Percentiles rank a stretch among this genome's conserved stretches.
Conservation (phyloP, 768 basidiomycete species). For the Suillus clintonianus region DNA sequence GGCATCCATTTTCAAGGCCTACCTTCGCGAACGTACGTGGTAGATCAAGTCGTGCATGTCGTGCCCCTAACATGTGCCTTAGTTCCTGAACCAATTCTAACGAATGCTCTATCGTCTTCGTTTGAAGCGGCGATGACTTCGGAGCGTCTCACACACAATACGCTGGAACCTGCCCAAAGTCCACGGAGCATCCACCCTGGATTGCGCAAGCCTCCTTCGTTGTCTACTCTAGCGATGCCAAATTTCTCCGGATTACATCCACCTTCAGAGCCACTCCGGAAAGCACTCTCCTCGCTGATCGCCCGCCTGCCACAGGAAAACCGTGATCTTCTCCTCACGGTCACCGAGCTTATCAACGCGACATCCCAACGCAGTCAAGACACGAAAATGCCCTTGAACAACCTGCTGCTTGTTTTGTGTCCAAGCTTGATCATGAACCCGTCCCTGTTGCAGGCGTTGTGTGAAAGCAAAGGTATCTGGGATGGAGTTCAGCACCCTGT, state of each 20-base stretch:
- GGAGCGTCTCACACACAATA: slow-evolving; percentile 42
- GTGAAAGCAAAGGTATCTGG: slow-evolving; percentile 75
- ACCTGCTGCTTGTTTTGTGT: slow-evolving; percentile 84
- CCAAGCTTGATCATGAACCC: slow-evolving; percentile 84
- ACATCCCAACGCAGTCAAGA: slow-evolving; percentile 67
- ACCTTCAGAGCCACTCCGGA: slow-evolving; percentile 59
- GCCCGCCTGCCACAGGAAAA: slow-evolving; percentile 76
- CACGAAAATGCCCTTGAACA: slow-evolving; percentile 93
- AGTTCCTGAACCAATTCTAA: slow-evolving; percentile 91
- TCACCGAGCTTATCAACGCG: slow-evolving; percentile 75
- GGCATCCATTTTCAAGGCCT: slow-evolving; percentile 90
- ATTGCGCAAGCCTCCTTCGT: slow-evolving; percentile 76
- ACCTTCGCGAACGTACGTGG: slow-evolving; percentile 84
- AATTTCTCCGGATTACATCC: slow-evolving; percentile 60
- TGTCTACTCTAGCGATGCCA: slow-evolving; percentile 78
- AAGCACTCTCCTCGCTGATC: slow-evolving; percentile 64
- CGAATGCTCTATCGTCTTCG: slow-evolving; percentile 62
- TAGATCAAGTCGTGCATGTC: slow-evolving; percentile 6
- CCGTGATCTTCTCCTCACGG: slow-evolving; percentile 79
- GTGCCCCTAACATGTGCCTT: slow-evolving; percentile 5
- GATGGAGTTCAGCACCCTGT: slow-evolving; percentile 23
- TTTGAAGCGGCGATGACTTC: slow-evolving; percentile 78
- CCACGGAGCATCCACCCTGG: slow-evolving; percentile 39
- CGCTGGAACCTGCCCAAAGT: slow-evolving; percentile 34
- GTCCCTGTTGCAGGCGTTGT: slow-evolving; percentile 67